Conservation (phyloP, 2,329 filamentous ascomycete species). For the Venturia oleaginea region DNA sequence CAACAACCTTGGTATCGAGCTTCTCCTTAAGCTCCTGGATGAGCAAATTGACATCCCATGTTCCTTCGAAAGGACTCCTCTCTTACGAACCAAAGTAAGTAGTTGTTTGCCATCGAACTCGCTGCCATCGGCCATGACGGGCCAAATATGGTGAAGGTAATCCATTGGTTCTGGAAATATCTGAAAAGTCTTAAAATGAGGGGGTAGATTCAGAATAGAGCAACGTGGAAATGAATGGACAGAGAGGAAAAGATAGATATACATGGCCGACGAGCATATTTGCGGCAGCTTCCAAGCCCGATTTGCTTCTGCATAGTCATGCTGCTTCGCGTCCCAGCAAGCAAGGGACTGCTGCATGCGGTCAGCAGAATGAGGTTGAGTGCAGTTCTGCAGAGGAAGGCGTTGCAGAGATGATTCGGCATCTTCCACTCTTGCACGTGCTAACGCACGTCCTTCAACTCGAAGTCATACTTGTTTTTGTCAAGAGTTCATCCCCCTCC, state of each 20-base stretch:
- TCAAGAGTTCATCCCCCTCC: no score
- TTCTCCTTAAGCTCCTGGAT: background rate
- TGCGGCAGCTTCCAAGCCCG: background rate
- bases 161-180: background rate
- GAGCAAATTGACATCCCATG: background rate
- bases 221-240: no score
- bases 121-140: background rate
- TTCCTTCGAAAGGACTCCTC: background rate
- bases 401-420: background rate
- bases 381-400: background rate
- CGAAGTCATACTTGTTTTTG: no score
- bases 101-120: background rate
- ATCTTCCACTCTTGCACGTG: background rate
- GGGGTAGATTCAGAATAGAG: no score
- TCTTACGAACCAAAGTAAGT: background rate
- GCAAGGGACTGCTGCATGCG: background rate
- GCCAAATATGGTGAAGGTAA: background rate
- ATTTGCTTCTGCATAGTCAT: background rate
- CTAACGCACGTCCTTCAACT: background rate
- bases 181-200: no score
- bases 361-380: background rate
- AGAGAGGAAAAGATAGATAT: background rate
- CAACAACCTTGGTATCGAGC: background rate
- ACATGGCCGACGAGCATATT: background rate
- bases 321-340: background rate